Conservation (phyloP, 2,329 filamentous ascomycete genomes). For the Geoglossum cookeanum region DNA sequence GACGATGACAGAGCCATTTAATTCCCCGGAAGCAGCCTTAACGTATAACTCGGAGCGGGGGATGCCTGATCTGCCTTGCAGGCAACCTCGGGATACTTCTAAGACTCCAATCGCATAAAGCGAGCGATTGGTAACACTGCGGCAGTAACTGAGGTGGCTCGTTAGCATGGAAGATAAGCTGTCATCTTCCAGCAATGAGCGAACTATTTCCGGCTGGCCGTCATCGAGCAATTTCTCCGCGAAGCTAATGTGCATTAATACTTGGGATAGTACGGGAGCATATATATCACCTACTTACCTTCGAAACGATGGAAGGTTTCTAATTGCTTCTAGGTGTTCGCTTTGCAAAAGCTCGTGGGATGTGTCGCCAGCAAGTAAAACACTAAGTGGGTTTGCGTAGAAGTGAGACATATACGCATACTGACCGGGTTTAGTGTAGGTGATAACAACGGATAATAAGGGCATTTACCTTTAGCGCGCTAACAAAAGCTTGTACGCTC, state of each 20-base stretch:
- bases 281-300: conserved; percentile 11
- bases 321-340: conserved; percentile 47
- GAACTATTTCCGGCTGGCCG: conserved; percentile 25
- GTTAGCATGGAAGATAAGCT: conserved; percentile 28
- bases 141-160: conserved; percentile 13
- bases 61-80: conserved; percentile 11
- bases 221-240: conserved; percentile 31
- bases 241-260: conserved; percentile 14
- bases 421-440: conserved; percentile 21
- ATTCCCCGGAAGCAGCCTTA: conserved; percentile 36
- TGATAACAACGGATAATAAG: neutral
- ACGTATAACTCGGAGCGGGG: conserved; percentile 35
- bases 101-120: conserved; percentile 18
- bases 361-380: conserved; percentile 31
- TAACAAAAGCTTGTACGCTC: conserved; percentile 52
- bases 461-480: conserved; percentile 42
- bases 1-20: conserved; percentile 30
- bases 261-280: neutral
- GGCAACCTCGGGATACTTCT: conserved; percentile 17
- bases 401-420: conserved; percentile 79
- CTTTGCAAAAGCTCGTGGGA: conserved; percentile 26
- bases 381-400: conserved; percentile 55
- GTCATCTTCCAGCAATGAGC: conserved; percentile 40
- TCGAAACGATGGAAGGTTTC: conserved; percentile 51
- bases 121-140: neutral